Conservation (phyloP, 2,329 filamentous ascomycete species). For the Sarocladium oryzae region DNA sequence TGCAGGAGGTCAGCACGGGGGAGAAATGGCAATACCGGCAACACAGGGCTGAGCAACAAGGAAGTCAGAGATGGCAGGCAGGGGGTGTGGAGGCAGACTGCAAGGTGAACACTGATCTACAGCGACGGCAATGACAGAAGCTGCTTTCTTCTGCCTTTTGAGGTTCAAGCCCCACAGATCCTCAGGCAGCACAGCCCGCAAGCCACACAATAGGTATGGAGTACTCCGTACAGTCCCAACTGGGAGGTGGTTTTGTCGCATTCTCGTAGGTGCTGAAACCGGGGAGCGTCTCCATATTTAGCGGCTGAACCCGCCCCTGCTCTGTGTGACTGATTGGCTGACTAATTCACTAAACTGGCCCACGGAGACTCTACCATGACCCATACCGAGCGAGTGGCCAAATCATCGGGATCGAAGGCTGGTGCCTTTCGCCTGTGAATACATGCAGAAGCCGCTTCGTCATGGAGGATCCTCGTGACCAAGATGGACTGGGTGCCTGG, state of each 20-base stretch:
- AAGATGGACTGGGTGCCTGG: background rate
- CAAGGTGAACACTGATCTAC: background rate
- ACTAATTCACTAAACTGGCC: too few species aligned
- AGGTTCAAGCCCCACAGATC: background rate
- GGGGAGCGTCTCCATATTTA: background rate
- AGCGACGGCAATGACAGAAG: background rate
- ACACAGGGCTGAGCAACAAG: constrained; percentile 1
- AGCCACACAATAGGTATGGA: too few species aligned
- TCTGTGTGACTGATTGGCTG: background rate
- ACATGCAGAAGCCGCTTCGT: too few species aligned
- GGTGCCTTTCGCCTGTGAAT: too few species aligned
- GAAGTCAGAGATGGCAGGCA: background rate
- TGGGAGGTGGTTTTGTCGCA: background rate
- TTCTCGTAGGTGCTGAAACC: background rate
- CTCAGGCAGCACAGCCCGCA: background rate
- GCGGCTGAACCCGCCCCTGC: constrained; percentile 7
- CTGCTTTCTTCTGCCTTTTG: background rate
- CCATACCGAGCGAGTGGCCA: too few species aligned
- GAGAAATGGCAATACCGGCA: background rate
- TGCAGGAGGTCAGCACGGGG: too few species aligned
- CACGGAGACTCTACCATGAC: too few species aligned
- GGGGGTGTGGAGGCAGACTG: background rate
- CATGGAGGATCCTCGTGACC: background rate
- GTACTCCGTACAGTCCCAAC: too few species aligned
- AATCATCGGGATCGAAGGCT: too few species aligned